phyloP scores from a whole-genome alignment of 1,284 basidiomycete genomes.

The Leccinum fallax region DNA sequence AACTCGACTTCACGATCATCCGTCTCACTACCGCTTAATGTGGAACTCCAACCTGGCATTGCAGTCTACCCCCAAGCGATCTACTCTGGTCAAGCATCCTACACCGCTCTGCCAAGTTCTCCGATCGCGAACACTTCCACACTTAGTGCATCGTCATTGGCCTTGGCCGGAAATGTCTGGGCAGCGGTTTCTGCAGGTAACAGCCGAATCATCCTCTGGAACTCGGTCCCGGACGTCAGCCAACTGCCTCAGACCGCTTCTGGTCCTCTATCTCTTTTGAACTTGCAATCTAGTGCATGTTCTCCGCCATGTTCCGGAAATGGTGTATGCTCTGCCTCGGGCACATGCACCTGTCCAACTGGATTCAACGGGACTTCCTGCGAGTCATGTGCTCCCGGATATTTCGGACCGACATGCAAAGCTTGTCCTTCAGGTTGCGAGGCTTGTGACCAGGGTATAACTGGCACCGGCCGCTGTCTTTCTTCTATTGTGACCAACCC shows the following conservation, averaged over 20 bases:
- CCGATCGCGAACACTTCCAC: slow-evolving; percentile 51
- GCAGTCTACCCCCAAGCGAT: slow-evolving; percentile 57
- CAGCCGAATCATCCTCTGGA: slow-evolving; percentile 68
- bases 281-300: slow-evolving; percentile 70
- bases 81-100: slow-evolving; percentile 65
- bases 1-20: slow-evolving; percentile 45
- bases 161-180: slow-evolving; percentile 68
- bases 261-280: slow-evolving; percentile 55
- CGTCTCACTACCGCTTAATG: slow-evolving; percentile 60
- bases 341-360: slow-evolving; percentile 67
- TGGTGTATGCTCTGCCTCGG: slow-evolving; percentile 67
- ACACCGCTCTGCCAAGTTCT: slow-evolving; percentile 54
- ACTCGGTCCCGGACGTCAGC: slow-evolving; percentile 72
- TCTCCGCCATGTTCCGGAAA: slow-evolving; percentile 71
- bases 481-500: slow-evolving; percentile 49
- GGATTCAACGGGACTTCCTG: slow-evolving; percentile 79
- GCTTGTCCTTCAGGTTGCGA: slow-evolving; percentile 68
- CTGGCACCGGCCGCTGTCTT: slow-evolving; percentile 72
- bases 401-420: slow-evolving; percentile 71
- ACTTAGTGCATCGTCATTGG: slow-evolving; percentile 56
- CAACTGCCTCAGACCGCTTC: slow-evolving; percentile 57
- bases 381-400: slow-evolving; percentile 70
- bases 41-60: slow-evolving; percentile 66
- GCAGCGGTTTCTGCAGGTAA: slow-evolving; percentile 57
- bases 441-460: slow-evolving; percentile 75